Conservation (phyloP, 2,329 filamentous ascomycete species). For the Epichloe gansuensis region DNA sequence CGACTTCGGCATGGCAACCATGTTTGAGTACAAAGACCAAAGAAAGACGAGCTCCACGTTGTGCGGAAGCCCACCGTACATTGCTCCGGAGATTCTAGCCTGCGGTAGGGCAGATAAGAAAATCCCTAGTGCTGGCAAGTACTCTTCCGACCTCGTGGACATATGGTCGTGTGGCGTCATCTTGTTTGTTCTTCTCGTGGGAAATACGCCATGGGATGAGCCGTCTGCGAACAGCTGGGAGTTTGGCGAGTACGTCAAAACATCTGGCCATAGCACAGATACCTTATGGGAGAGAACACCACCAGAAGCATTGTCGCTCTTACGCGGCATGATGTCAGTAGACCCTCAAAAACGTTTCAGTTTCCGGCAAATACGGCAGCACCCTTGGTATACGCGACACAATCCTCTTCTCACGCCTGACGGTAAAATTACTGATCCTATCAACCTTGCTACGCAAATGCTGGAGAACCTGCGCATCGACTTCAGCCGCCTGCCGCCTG, state of each 20-base stretch:
- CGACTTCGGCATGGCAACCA: conserved; percentile 88
- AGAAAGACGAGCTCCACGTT: conserved; percentile 76
- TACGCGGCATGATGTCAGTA: conserved; percentile 87
- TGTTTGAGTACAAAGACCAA: conserved; percentile 81
- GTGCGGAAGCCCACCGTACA: conserved; percentile 93
- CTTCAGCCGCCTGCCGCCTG: conserved; percentile 55
- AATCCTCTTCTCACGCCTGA: conserved; percentile 66
- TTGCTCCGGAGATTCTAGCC: conserved; percentile 77
- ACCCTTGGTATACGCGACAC: conserved; percentile 84
- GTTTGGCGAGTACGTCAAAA: conserved; percentile 74
- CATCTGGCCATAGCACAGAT: conserved; percentile 69
- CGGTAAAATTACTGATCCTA: conserved; percentile 63
- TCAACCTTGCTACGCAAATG: conserved; percentile 87
- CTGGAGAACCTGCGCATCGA: conserved; percentile 83
- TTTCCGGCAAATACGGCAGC: conserved; percentile 74
- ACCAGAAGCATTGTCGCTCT: conserved; percentile 58
- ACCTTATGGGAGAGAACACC: conserved; percentile 76
- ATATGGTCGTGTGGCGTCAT: conserved; percentile 98
- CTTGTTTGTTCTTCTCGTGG: conserved; percentile 87
- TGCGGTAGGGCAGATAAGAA: conserved; percentile 36
- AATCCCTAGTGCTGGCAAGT: conserved; percentile 41
- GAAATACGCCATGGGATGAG: conserved; percentile 96
- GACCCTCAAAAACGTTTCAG: conserved; percentile 64
- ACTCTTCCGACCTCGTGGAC: conserved; percentile 70
- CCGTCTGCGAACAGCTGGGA: conserved; percentile 79